Evolutionary conservation across 345 rosid species (phyloP), one percentile per base, ranked within the genome.

Genomic region (Rhodomyrtus tomentosa): DNA sequence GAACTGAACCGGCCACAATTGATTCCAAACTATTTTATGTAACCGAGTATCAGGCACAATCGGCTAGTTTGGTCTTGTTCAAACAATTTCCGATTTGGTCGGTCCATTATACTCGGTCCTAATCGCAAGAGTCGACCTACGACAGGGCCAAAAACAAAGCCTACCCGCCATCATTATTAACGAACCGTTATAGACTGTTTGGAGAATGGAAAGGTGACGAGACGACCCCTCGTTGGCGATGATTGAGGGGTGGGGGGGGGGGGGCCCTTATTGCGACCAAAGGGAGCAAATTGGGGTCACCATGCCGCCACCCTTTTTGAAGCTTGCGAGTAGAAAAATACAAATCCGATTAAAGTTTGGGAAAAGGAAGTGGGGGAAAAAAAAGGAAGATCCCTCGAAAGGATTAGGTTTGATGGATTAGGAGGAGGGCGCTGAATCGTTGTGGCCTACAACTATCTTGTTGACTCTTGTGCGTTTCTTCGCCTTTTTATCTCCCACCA

Each of bases 401-500:
- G 45, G 45, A 68, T 68, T 18, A 4, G 79, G 79, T 32, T 20
- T 18, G 74, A 62, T 62, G 40, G 74, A 62, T 62, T 62, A 16
- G 74, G 42, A 62, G 74, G 40, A 59, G 73, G 73, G 24, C 5
- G 74, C 74, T 16, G 74, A 40, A 62, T 62, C 74, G 32, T 29
- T 68, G 79, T 68, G 18, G 45, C 79, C 79, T 36, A 4, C 79
- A 68, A 68, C 79, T 36, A 68, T 68, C 45, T 68, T 68, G 45
- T 68, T 68, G 79, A 68, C 79, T 68, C 79, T 68, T 9, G 5
- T 68, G 79, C 45, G 79, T 45, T 18, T 25, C 48, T 13, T 22
- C n/a, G 2, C 38, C 86, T 52, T 85, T 81, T 40, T n/a, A n/a
- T n/a, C 18, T 83, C 83, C 86, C 82, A n/a, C 81, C 38, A 86